Evolutionary conservation across 768 basidiomycete genomes (phyloP), one percentile per base, ranked within the genome.

Genomic region (Termitomyces sp.): DNA sequence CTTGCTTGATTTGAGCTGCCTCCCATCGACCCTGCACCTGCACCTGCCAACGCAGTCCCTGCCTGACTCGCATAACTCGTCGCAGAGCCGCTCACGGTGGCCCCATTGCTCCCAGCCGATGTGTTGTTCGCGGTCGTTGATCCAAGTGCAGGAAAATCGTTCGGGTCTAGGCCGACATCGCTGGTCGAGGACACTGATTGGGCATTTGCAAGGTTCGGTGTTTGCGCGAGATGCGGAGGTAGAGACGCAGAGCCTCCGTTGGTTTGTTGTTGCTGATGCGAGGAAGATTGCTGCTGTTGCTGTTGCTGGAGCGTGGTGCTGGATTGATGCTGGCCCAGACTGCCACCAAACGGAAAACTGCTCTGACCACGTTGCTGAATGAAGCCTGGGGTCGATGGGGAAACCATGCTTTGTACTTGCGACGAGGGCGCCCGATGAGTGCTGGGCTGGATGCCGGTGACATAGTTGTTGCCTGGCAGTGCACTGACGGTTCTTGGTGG

Each of bases 141-240:
- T 44, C 92, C 92, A 20, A 94, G 83, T 15, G 90, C 91, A n/a
- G 92, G 92, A 67, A 93, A 92, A 74, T 92, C 92, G 69, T 91
- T 92, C 36, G 86, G 91, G 78, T 93, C 92, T 42, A 92, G 84
- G 20, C 87, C 89, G 61, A 90, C 86, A 70, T 92, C 91, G 72
- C 83, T 88, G 38, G 84, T 78, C 32, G 88, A 88, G 55, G 85
- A 86, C 63, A 79, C 82, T 52, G 85, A 85, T 51, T 86, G 83
- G 40, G 86, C 82, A 59, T 75, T 80, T 46, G 80, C 78, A 33
- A 76, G 79, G 69, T 72, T 78, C 18, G 81, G 80, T 68, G 76
- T 82, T 74, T 82, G 83, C 38, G 77, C 65, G 32, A 88, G 75
- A 71, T 88, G 86, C 22, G 84, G 83, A 22, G 81, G 83, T 55